Evolutionary conservation across 2,329 filamentous ascomycete species (phyloP), one percentile per base, ranked within the genome.

Genomic region (Capronia coronata): DNA sequence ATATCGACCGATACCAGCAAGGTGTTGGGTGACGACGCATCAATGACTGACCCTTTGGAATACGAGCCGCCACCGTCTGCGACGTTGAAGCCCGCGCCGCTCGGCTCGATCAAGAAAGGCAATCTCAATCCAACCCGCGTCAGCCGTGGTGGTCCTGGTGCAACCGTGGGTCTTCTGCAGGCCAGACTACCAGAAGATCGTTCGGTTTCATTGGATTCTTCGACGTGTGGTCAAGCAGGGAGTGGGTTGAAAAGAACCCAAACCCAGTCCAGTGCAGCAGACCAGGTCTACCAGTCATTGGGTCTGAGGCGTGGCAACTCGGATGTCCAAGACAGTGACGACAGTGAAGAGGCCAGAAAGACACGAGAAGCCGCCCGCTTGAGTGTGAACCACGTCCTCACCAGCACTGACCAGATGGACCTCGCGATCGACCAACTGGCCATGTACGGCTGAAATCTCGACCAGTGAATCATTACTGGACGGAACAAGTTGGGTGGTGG

Each of bases 331-430:
- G 11, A 42, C 21, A 13, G 29, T 34, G 14, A 27, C 23, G 32
- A 46, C 43, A 51, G n/a, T n/a, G 39, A 43, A 10, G 38, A 22
- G 3, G 30, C 23, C 16, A 41, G 29, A 18, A 29, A n/a, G 16
- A 14, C 40, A 27, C 41, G 43, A 3, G 43, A 48, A 11, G 37
- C 14, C 7, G 40, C 46, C 11, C 42, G 51, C n/a, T 37, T 54
- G 27, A 54, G 51, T 27, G 48, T 54, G 22, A 51, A 54, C 18
- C 51, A 54, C 32, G 39, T 50, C 2, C 43, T 54, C 14, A 44
- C 46, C n/a, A 49, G 40, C 18, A 51, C 51, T 6, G 51, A 54
- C 14, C 42, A 50, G 32, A 50, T 50, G 51, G 51, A 54, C 34
- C 43, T 34, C 10, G 49, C 49, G 6, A 37, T 52, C 19, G 48